A percentile compares a stretch with the other conserved stretches of the same genome.
Conservation (phyloP, 176 grass and related monocot species). For the Pontederia paniculata region DNA sequence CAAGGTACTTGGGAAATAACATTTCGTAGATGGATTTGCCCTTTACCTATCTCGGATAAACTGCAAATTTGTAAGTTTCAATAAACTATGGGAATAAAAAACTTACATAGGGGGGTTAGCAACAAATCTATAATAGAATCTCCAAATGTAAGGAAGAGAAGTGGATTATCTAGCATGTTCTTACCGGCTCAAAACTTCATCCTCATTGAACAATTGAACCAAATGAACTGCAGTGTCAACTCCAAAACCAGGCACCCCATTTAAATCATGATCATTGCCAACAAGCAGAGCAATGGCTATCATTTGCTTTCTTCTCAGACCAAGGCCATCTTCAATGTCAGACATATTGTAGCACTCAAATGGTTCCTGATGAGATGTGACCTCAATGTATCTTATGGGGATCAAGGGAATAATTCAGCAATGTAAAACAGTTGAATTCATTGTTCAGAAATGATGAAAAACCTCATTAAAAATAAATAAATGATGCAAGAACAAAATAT, state of each 20-base stretch:
- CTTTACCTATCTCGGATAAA: constrained; percentile 64
- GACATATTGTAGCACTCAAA: constrained; percentile 90
- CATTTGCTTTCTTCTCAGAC: constrained; percentile 90
- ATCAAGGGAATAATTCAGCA: too few species aligned
- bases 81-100: constrained; percentile 15
- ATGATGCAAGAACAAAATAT: too few species aligned
- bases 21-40: constrained; percentile 33
- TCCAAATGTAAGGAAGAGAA: constrained; percentile 4
- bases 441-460: too few species aligned
- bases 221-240: constrained; percentile 69
- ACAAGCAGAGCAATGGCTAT: constrained; percentile 79
- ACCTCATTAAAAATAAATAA: too few species aligned
- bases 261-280: constrained; percentile 72
- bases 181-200: constrained; percentile 69
- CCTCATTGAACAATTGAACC: constrained; percentile 54
- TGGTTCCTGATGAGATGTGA: constrained; percentile 56
- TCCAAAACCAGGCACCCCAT: constrained; percentile 73
- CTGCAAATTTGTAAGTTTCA: constrained; percentile 33
- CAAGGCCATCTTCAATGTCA: constrained; percentile 75
- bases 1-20: constrained; percentile 28
- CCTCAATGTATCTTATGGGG: neutral
- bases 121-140: constrained; percentile 3
- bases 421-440: neutral
- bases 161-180: neutral
- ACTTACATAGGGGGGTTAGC: neutral